phyloP scores from a whole-genome alignment of 768 basidiomycete genomes.

The Kwoniella sp. region DNA sequence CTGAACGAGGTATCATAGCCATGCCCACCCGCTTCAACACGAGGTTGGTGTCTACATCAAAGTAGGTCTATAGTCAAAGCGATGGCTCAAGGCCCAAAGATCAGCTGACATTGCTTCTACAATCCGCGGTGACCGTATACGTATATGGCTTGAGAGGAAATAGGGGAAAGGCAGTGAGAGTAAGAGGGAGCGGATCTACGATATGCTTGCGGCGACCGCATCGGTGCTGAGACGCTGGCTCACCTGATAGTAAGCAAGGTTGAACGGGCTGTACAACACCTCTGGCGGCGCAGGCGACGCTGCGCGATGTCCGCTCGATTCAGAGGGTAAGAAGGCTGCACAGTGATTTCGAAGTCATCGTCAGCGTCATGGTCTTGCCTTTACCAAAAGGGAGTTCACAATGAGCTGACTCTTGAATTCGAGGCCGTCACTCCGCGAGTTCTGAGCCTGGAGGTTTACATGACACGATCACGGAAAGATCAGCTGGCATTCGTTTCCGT shows the following conservation, averaged over 20 bases:
- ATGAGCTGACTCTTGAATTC: constrained; percentile 51
- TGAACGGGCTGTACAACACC: constrained; percentile 51
- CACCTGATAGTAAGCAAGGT: constrained; percentile 54
- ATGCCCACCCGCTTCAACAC: constrained; percentile 44
- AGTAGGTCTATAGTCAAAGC: constrained; percentile 36
- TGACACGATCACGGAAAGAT: not conserved
- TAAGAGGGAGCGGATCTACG: too few relatives aligned
- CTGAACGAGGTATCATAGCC: constrained; percentile 50
- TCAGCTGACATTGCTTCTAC: too few relatives aligned
- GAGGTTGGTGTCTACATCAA: constrained; percentile 50
- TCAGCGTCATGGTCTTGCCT: too few relatives aligned
- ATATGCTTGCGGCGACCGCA: too few relatives aligned
- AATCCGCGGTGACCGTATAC: too few relatives aligned
- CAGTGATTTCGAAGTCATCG: too few relatives aligned
- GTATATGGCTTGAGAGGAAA: too few relatives aligned
- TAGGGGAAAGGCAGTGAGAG: too few relatives aligned
- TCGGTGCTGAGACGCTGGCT: too few relatives aligned
- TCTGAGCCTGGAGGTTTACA: not conserved
- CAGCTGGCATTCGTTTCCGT: not conserved
- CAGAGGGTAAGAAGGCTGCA: constrained; percentile 24
- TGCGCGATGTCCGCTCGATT: constrained; percentile 23
- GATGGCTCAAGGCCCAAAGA: not conserved
- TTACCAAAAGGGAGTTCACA: not conserved
- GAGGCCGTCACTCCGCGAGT: constrained; percentile 25
- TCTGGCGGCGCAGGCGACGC: constrained; percentile 27